Evolutionary conservation across 192 early-diverging fungal genomes (phyloP).

Genomic region (Coemansia sp.): DNA sequence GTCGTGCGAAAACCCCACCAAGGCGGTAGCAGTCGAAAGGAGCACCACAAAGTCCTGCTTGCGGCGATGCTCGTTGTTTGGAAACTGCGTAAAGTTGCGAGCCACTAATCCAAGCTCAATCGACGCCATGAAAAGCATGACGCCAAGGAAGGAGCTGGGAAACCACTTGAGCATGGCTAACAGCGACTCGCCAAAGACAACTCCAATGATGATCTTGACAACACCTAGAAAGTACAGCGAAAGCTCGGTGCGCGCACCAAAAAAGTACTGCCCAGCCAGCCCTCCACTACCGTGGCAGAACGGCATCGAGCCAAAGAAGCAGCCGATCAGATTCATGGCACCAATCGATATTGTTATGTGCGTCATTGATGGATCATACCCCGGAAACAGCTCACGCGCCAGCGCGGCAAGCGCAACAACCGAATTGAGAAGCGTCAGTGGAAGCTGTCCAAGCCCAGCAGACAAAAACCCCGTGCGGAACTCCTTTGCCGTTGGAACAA

Average conservation of each 20-base stretch:
- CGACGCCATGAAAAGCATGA: conserved; percentile 85
- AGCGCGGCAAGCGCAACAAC: conserved; percentile 76
- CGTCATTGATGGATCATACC: conserved; percentile 50
- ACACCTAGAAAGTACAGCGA: conserved; percentile 77
- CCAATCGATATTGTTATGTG: conserved; percentile 67
- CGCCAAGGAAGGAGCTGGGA: conserved; percentile 77
- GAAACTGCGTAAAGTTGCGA: conserved; percentile 47
- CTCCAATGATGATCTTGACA: conserved; percentile 74
- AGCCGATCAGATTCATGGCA: conserved; percentile 75
- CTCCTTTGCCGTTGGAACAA: conserved; percentile 64
- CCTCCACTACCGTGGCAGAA: conserved; percentile 86
- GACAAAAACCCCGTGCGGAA: conserved; percentile 74
- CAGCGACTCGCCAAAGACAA: conserved; percentile 83
- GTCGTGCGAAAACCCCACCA: conserved; percentile 79
- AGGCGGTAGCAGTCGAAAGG: conserved; percentile 66
- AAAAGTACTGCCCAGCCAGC: conserved; percentile 92
- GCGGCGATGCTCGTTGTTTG: conserved; percentile 33
- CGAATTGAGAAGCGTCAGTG: conserved; percentile 84
- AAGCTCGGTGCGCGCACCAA: conserved; percentile 82
- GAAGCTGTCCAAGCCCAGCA: conserved; percentile 84
- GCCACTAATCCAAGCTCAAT: conserved; percentile 69
- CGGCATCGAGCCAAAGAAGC: conserved; percentile 78
- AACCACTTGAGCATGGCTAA: conserved; percentile 68
- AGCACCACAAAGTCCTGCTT: conserved; percentile 67
- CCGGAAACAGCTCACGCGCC: conserved; percentile 82